Base-by-base conservation (phyloP, 371 early-diverging fungal species). In the Actinomortierella ambigua region DNA sequence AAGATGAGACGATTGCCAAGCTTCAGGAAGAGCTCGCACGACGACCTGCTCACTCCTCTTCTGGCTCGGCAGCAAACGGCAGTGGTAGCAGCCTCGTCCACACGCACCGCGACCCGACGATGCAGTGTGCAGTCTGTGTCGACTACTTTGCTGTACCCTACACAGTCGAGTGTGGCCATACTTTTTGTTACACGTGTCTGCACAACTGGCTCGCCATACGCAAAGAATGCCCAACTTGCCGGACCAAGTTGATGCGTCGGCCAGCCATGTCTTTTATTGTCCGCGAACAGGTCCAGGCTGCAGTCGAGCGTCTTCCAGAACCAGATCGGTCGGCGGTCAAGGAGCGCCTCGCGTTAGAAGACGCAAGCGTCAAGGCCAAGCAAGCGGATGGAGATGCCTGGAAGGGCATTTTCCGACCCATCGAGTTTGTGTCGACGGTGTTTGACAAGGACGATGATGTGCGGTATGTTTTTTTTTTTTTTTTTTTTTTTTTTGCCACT, bases 141-240 rank as follows among this genome's bases (percentile, higher is more conserved):
- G 77, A 76, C 13, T 75, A 63, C 55, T 65, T 77, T 48, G 57
- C 69, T 1, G 65, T 62, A 1, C 77, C 77, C 0, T 77, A 50
- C 24, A 77, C 77, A 1, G 57, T 75, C 9, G 69, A 68, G 34
- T 77, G 77, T 49, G 77, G 77, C 0, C 77, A 77, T 54, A 69
- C 77, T 0, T 77, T 77, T 46, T 77, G 77, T 43, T 75, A 75
- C 40, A 53, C 58, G 15, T 77, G 77, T 27, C 43, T 77, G 8
- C 57, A 61, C 18, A 59, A 63, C 6, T 77, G 77, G 77, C 44
- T 77, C 14, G 24, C 55, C 50, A 62, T 69, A 11, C 69, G 64
- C 57, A 70, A 70, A 23, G 64, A 69, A 1, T 77, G 77, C 26
- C 77, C 77, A 17, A 65, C 77, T 8, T 77, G 77, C 27, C 61